Conservation (phyloP, 805 yeast genomes). For the Tetrapisispora pingtungensis region DNA sequence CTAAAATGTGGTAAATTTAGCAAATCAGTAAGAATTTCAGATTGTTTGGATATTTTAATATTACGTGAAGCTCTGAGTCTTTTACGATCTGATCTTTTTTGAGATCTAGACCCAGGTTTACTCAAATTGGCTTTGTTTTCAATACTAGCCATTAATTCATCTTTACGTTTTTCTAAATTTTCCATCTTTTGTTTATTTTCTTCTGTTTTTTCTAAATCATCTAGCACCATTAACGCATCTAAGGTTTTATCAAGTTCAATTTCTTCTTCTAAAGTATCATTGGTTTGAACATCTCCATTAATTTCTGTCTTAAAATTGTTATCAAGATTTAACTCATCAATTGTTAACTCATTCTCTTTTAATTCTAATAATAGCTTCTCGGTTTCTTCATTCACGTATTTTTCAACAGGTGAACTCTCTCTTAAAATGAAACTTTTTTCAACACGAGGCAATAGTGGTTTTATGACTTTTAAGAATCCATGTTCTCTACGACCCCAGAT, state of each 20-base stretch:
- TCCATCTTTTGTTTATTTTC: constrained; percentile 14
- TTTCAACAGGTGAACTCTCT: constrained; percentile 41
- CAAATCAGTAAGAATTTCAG: constrained; percentile 18
- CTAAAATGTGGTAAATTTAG: constrained; percentile 17
- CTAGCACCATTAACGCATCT: constrained; percentile 30
- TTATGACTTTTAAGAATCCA: constrained; percentile 51
- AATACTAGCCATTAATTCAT: constrained; percentile 13
- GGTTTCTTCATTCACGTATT: constrained; percentile 35
- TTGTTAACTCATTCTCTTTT: constrained; percentile 29
- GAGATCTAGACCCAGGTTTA: constrained; percentile 16
- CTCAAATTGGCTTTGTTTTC: constrained; percentile 9
- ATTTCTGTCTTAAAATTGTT: neutral
- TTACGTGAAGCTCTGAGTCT: constrained; percentile 12
- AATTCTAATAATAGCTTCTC: constrained; percentile 33
- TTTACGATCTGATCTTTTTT: constrained; percentile 18
- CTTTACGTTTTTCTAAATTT: constrained; percentile 26
- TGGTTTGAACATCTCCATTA: constrained; percentile 7
- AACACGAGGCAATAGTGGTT: constrained; percentile 10
- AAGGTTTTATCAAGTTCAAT: constrained; percentile 25
- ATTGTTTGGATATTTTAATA: constrained; percentile 18
- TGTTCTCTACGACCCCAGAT: constrained; percentile 69
- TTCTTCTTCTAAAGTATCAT: constrained; percentile 11
- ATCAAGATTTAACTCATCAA: constrained; percentile 22
- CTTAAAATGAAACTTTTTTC: constrained; percentile 46
- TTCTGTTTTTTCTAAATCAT: constrained; percentile 28